Conservation (phyloP, 495 filamentous ascomycete species). For the Bathelium albidoporum region DNA sequence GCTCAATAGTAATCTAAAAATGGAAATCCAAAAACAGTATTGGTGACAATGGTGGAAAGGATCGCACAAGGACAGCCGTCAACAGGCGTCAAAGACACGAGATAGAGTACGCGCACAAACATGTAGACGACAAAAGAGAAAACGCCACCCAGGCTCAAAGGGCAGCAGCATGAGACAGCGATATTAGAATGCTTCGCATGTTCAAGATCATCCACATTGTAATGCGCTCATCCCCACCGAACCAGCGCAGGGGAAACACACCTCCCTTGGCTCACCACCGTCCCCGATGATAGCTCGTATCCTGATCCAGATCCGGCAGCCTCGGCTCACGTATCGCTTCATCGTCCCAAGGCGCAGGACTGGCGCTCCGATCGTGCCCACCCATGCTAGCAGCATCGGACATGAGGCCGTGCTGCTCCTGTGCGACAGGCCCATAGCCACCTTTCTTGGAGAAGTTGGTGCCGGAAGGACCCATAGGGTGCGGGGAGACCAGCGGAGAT, state of each 20-base stretch:
- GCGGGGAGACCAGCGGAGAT: not conserved
- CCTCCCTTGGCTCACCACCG: not conserved
- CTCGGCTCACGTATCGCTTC: not conserved
- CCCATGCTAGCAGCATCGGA: not conserved
- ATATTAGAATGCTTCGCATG: not conserved
- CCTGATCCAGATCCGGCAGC: not conserved
- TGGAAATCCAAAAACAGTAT: too few relatives aligned
- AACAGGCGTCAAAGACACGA: not conserved
- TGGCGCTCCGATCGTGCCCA: not conserved
- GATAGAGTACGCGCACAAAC: not conserved
- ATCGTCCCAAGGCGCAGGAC: not conserved
- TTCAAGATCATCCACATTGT: not conserved
- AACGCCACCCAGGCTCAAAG: constrained; percentile 2
- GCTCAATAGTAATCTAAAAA: too few relatives aligned
- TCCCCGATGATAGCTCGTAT: not conserved
- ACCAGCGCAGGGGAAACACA: not conserved
- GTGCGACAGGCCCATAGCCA: not conserved
- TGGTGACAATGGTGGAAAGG: not conserved
- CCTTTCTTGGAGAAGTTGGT: not conserved
- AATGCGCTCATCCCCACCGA: not conserved
- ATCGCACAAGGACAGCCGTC: not conserved
- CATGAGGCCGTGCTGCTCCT: not conserved
- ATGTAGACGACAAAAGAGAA: not conserved
- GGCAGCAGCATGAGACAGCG: not conserved
- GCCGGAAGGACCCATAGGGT: not conserved